Evolutionary conservation across 495 filamentous ascomycete genomes (phyloP).

Genomic region (Apodospora peruviana): DNA sequence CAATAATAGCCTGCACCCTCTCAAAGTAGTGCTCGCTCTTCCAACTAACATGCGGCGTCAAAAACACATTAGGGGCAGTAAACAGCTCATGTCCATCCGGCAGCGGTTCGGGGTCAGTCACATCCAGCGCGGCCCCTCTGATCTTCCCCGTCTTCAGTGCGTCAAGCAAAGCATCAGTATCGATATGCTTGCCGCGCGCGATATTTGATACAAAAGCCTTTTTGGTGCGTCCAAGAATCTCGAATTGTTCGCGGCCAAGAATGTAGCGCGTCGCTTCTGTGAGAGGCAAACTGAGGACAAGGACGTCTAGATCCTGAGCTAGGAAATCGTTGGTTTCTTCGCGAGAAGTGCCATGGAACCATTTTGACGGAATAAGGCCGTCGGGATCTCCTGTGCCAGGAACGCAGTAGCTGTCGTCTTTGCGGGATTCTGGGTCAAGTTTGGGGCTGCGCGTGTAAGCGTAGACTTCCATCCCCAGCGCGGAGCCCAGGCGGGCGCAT

Average conservation of each 20-base stretch:
- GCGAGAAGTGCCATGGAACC: conserved; percentile 65
- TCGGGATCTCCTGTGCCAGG: conserved; percentile 74
- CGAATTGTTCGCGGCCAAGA: conserved; percentile 60
- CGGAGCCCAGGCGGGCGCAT: conserved; percentile 60
- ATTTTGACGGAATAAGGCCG: conserved; percentile 61
- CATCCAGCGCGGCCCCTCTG: conserved; percentile 73
- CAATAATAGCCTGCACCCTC: conserved; percentile 52
- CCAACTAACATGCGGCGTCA: conserved; percentile 78
- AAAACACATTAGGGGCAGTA: conserved; percentile 63
- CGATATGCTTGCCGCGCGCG: conserved; percentile 63
- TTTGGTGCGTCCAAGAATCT: conserved; percentile 47
- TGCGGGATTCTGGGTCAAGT: conserved; percentile 46
- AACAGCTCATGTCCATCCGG: conserved; percentile 65
- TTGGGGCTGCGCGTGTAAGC: conserved; percentile 71
- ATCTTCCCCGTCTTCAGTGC: conserved; percentile 56
- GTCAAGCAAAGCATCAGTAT: conserved; percentile 61
- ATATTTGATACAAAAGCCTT: conserved; percentile 70
- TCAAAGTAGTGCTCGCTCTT: conserved; percentile 51
- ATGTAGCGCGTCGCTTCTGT: conserved; percentile 62
- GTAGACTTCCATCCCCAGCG: conserved; percentile 74
- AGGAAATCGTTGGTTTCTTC: conserved; percentile 61
- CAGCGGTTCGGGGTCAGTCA: conserved; percentile 81
- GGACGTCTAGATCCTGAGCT: conserved; percentile 61
- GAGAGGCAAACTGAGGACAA: conserved; percentile 70
- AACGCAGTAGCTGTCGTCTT: conserved; percentile 63